Percentiles rank a stretch among this genome's conserved stretches.
These are phyloP conservation scores for Hibiscus tridactylites DNA, from an alignment of 345 rosid species.

Conservation along the genomic window DNA sequence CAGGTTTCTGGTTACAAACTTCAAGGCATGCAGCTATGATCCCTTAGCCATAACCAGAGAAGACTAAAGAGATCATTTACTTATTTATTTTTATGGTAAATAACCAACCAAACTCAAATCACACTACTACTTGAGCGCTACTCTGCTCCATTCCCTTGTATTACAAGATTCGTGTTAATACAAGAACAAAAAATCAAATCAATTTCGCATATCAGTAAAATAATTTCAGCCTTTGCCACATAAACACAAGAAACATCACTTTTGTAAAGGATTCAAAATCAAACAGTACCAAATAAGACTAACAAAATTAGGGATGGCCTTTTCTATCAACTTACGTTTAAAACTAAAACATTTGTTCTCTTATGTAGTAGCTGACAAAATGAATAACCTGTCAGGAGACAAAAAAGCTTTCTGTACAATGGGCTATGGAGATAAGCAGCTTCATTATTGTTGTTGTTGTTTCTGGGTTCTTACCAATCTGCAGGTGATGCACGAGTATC, in stretches of 20 bases:
- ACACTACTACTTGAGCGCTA: not conserved
- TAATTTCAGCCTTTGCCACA: not conserved
- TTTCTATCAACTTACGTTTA: not conserved
- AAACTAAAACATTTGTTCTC: not conserved
- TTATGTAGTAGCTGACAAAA: not conserved
- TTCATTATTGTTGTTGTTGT: not conserved
- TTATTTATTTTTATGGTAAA: not conserved
- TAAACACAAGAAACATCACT: not conserved
- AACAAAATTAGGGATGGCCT: not conserved
- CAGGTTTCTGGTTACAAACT: constrained; percentile 35
- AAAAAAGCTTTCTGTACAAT: not conserved
- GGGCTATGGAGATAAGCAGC: not conserved
- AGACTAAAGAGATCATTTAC: not conserved
- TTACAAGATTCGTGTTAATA: not conserved
- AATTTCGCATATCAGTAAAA: not conserved
- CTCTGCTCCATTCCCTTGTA: no score
- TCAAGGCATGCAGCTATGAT: constrained; percentile 47
- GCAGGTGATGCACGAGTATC: not conserved
- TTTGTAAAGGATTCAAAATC: not conserved
- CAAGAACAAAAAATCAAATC: not conserved
- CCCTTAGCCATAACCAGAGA: not conserved
- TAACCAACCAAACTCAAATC: no score
- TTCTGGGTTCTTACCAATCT: not conserved
- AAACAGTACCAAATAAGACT: not conserved
- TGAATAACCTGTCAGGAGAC: not conserved